These are phyloP conservation scores for Citrus inodora DNA, from an alignment of 345 rosid genomes.

Conservation along the genomic window DNA sequence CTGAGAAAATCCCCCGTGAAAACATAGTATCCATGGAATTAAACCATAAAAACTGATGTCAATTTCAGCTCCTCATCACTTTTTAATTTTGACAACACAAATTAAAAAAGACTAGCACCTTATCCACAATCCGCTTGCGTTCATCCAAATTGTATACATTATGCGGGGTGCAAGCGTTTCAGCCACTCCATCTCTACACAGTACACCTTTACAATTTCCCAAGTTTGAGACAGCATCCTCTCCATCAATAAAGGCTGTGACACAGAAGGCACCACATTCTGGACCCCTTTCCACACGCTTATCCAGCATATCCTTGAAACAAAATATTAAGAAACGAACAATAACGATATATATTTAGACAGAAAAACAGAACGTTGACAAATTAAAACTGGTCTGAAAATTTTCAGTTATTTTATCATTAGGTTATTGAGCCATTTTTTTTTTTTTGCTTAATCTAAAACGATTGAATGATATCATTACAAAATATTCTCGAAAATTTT, in stretches of 20 bases:
- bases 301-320: background rate
- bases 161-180: constrained; percentile 71
- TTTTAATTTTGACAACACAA: background rate
- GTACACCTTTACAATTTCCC: constrained; percentile 79
- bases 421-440: no score
- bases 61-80: constrained; percentile 5
- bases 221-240: constrained; percentile 59
- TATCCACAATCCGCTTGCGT: constrained; percentile 50
- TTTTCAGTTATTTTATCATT: no score
- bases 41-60: background rate
- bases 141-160: constrained; percentile 58
- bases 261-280: constrained; percentile 72
- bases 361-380: background rate
- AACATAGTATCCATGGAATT: background rate
- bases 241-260: constrained; percentile 63
- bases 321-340: no score
- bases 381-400: background rate
- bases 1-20: constrained; percentile 51
- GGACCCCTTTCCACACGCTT: constrained; percentile 36
- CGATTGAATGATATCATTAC: no score
- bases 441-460: no score
- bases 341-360: no score
- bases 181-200: constrained; percentile 59
- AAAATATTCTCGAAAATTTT: no score
- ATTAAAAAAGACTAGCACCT: constrained; percentile 16